phyloP scores from a whole-genome alignment of 2,329 filamentous ascomycete genomes.

The Dothideomycetes sp. region DNA sequence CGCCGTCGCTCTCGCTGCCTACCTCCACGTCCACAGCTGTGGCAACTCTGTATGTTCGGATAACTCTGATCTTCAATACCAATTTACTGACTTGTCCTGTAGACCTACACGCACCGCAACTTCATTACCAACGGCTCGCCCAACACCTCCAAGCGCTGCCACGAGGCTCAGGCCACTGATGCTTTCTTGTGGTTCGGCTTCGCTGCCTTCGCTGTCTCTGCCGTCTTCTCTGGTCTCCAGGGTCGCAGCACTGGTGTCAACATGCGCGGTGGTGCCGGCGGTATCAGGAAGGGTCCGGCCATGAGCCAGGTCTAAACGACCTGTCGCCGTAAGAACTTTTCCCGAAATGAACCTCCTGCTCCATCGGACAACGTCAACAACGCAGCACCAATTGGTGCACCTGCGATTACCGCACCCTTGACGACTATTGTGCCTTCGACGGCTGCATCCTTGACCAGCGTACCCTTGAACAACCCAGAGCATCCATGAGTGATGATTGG shows the following conservation, averaged over 20 bases:
- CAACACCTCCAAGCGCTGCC: constrained; percentile 56
- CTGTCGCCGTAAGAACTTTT: constrained; percentile 10
- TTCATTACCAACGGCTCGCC: constrained; percentile 38
- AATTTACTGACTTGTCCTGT: constrained; percentile 12
- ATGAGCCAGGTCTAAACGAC: constrained; percentile 48
- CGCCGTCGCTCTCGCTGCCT: constrained; percentile 61
- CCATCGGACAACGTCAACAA: no score
- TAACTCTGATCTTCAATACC: neutral
- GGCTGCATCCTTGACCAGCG: no score
- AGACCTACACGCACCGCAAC: constrained; percentile 32
- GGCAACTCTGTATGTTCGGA: constrained; percentile 42
- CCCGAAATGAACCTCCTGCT: constrained; percentile 7
- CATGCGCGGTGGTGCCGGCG: constrained; percentile 37
- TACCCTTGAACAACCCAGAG: constrained; percentile 3
- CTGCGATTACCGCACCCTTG: no score
- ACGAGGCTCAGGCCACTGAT: constrained; percentile 62
- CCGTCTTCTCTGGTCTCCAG: constrained; percentile 47
- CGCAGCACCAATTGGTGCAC: no score
- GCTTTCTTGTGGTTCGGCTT: constrained; percentile 77
- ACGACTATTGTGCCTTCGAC: neutral
- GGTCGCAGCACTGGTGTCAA: constrained; percentile 43
- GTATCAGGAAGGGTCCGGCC: constrained; percentile 38
- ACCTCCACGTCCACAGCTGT: constrained; percentile 62
- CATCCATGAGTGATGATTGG: constrained; percentile 4
- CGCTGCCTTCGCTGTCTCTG: constrained; percentile 47